These are phyloP conservation scores for Oidiodendron maius DNA, from an alignment of 495 filamentous ascomycete genomes.

Conservation along the genomic window DNA sequence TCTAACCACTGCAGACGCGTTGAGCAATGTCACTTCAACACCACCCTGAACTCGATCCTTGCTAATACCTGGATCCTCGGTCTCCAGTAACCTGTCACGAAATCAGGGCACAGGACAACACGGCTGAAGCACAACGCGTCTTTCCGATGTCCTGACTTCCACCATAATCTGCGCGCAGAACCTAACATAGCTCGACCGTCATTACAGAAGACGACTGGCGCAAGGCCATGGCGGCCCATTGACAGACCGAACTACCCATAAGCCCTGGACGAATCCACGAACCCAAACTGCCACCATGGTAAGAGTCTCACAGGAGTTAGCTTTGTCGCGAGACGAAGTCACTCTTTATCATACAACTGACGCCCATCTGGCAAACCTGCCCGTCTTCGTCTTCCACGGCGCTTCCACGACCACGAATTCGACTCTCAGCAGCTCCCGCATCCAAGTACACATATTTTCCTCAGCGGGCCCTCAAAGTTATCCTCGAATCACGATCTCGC, in stretches of 20 bases:
- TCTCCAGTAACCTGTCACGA: slow-evolving; percentile 1
- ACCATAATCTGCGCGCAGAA: slow-evolving; percentile 5
- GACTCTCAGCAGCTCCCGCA: slow-evolving; percentile 79
- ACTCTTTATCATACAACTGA: slow-evolving; percentile 78
- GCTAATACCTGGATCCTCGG: too few relatives aligned
- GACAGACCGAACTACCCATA: slow-evolving; percentile 13
- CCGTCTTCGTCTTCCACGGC: slow-evolving; percentile 79
- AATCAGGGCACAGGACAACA: not conserved
- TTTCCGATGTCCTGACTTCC: slow-evolving; percentile 2
- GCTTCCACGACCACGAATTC: slow-evolving; percentile 77
- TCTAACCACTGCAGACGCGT: slow-evolving; percentile 2
- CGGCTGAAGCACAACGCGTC: slow-evolving; percentile 7
- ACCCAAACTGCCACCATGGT: slow-evolving; percentile 46
- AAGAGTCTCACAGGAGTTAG: slow-evolving; percentile 57
- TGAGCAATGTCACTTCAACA: too few relatives aligned
- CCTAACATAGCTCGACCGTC: not conserved
- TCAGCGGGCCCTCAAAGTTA: slow-evolving; percentile 83
- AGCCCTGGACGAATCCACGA: slow-evolving; percentile 3
- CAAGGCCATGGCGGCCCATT: slow-evolving; percentile 23
- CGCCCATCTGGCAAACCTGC: slow-evolving; percentile 63
- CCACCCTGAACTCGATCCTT: too few relatives aligned
- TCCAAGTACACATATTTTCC: slow-evolving; percentile 87
- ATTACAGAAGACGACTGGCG: not conserved
- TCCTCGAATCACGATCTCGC: slow-evolving; percentile 84
- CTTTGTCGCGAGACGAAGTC: slow-evolving; percentile 68